These are phyloP conservation scores for Amanita jacksonii DNA, from an alignment of 768 basidiomycete species.

Conservation along the genomic window DNA sequence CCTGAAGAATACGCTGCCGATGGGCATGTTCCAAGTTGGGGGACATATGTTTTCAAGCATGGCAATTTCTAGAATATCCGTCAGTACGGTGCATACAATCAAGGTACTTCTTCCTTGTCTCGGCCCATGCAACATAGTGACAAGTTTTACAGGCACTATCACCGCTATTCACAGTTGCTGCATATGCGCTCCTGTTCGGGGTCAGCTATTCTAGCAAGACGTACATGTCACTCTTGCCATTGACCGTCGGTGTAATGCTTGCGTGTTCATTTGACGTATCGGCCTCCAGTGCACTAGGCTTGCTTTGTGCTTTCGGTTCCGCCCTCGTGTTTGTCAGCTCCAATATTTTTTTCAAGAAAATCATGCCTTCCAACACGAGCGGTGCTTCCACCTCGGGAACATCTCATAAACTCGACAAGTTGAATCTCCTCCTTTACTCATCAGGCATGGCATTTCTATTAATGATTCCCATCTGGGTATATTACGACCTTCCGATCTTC, in stretches of 20 bases:
- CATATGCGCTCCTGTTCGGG: conserved; percentile 87
- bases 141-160: conserved; percentile 67
- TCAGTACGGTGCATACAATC: conserved; percentile 97
- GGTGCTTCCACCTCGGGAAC: conserved; percentile 24
- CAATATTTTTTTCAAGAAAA: conserved; percentile 99
- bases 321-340: conserved; percentile 95
- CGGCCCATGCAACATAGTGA: neutral
- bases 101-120: conserved; percentile 51
- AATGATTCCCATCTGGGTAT: conserved; percentile 95
- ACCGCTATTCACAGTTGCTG: conserved; percentile 92
- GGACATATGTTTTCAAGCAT: conserved; percentile 98
- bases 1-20: conserved; percentile 73
- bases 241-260: conserved; percentile 95
- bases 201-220: conserved; percentile 90
- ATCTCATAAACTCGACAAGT: conserved; percentile 86
- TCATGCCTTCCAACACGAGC: conserved; percentile 65
- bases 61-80: conserved; percentile 92
- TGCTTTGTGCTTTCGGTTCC: conserved; percentile 95
- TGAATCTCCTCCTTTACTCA: conserved; percentile 92
- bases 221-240: conserved; percentile 87
- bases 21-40: conserved; percentile 96
- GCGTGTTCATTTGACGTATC: conserved; percentile 92
- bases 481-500: conserved; percentile 72
- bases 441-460: conserved; percentile 88
- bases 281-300: conserved; percentile 72